Evolutionary conservation across 2,329 filamentous ascomycete genomes (phyloP), one percentile per base, ranked within the genome.

Genomic region (Mycocentrospora acerina): DNA sequence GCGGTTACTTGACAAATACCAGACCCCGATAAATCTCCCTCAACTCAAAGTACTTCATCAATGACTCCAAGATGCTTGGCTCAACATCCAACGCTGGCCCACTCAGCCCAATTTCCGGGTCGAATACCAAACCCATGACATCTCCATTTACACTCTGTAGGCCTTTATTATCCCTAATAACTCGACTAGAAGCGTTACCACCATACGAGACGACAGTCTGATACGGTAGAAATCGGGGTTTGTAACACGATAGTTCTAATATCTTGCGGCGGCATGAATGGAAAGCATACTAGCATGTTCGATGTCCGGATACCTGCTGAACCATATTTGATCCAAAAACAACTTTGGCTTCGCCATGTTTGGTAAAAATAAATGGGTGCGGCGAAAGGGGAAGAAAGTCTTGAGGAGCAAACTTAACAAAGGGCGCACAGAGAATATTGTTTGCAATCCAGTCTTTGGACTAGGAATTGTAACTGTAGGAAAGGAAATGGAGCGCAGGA

Each of bases 1-100:
- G 50, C 35, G 49, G 49, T 27, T 53, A 47, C 40, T 53, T 18
- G 29, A 53, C 40, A 30, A 48, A 44, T 1, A 48, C 32, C 13
- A 34, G 39, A 1, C 47, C 47, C 22, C 25, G 24, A 34, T 53
- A 53, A 33, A 42, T 38, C 15, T 4, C 22, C 27, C 44, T 44
- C 33, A 51, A n/a, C 25, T 28, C n/a, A 17, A 44, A 18, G 31
- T 51, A 53, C 29, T 45, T 31, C 26, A 29, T 19, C 42, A 48
- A 17, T 2, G 40, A 30, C 4, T 35, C 27, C 29, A 46, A 24
- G 22, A 37, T 28, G 7, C 27, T 38, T 10, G 35, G 35, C 33
- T 41, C 42, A 10, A 39, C 22, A 39, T 53, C 34, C 24, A 51
- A 13, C 17, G 42, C 39, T 19, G 40, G 44, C 32, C 22, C 40